Evolutionary conservation across 2,329 filamentous ascomycete genomes (phyloP).

Genomic region (Verticillium albo-atrum): DNA sequence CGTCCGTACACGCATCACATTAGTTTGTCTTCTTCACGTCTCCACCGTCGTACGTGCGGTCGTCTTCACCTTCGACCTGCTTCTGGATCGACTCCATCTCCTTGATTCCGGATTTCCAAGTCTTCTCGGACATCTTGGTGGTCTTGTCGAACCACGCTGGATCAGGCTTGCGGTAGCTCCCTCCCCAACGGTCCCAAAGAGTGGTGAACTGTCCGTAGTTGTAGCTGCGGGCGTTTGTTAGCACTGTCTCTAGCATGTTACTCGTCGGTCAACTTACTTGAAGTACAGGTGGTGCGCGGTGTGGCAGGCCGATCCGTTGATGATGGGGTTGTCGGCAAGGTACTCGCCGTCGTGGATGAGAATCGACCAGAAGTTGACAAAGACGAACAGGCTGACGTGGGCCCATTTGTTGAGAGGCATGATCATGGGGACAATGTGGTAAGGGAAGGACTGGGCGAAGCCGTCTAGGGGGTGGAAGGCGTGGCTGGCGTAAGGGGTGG

Average conservation of each 20-base stretch:
- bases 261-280: slow-evolving; percentile 8
- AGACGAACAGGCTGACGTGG: slow-evolving; percentile 80
- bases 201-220: slow-evolving; percentile 78
- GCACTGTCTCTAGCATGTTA: neutral
- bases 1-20: neutral
- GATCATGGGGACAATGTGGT: slow-evolving; percentile 89
- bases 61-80: slow-evolving; percentile 32
- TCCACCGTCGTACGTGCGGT: slow-evolving; percentile 15
- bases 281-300: slow-evolving; percentile 61
- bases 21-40: slow-evolving; percentile 14
- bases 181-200: slow-evolving; percentile 68
- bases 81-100: slow-evolving; percentile 61
- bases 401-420: slow-evolving; percentile 91
- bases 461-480: slow-evolving; percentile 95
- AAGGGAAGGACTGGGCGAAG: slow-evolving; percentile 82
- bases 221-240: slow-evolving; percentile 48
- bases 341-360: slow-evolving; percentile 97
- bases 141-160: slow-evolving; percentile 67
- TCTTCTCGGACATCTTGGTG: slow-evolving; percentile 63
- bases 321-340: slow-evolving; percentile 79
- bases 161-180: slow-evolving; percentile 69
- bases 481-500: slow-evolving; percentile 85
- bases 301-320: slow-evolving; percentile 95
- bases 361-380: slow-evolving; percentile 96
- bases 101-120: slow-evolving; percentile 56